A percentile compares a stretch with the other conserved stretches of the same genome.
These are phyloP conservation scores for Rhizopus microsporus DNA, from an alignment of 371 early-diverging fungal genomes.

Conservation along the genomic window DNA sequence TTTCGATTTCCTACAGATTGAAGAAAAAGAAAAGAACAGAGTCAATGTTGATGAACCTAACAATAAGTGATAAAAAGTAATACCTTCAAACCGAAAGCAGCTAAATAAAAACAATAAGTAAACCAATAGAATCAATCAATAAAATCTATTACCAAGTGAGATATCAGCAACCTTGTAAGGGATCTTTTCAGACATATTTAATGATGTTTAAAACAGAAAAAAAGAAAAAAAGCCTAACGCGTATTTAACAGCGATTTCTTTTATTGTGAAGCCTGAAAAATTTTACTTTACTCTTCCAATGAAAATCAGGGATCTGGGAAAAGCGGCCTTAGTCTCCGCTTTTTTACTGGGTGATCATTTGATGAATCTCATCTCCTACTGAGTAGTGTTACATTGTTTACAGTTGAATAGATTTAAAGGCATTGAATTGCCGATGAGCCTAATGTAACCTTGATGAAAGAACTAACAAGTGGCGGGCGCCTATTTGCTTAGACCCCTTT, in stretches of 20 bases:
- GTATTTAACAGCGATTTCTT: not conserved
- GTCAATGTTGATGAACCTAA: slow-evolving; percentile 2
- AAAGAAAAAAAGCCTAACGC: slow-evolving; percentile 5
- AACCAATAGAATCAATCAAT: not conserved
- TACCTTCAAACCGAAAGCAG: slow-evolving; percentile 53
- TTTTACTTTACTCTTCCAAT: not conserved
- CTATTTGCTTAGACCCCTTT: too few relatives aligned
- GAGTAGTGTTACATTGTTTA: not conserved
- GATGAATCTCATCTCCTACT: slow-evolving; percentile 7
- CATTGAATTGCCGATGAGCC: too few relatives aligned
- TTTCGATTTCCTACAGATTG: slow-evolving; percentile 47
- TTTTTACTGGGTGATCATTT: slow-evolving; percentile 12
- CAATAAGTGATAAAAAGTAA: not conserved
- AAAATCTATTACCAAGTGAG: slow-evolving; percentile 72
- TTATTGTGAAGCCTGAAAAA: not conserved
- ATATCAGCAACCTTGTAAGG: slow-evolving; percentile 81
- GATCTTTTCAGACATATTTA: slow-evolving; percentile 24
- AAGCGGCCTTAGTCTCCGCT: not conserved
- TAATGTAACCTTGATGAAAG: too few relatives aligned
- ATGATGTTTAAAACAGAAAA: not conserved
- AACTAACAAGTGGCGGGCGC: too few relatives aligned
- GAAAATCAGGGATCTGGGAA: slow-evolving; percentile 2
- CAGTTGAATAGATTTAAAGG: too few relatives aligned
- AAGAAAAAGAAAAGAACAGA: not conserved
- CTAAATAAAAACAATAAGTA: slow-evolving; percentile 11